Conservation (phyloP, 768 basidiomycete species). For the Lyophyllum atratum region DNA sequence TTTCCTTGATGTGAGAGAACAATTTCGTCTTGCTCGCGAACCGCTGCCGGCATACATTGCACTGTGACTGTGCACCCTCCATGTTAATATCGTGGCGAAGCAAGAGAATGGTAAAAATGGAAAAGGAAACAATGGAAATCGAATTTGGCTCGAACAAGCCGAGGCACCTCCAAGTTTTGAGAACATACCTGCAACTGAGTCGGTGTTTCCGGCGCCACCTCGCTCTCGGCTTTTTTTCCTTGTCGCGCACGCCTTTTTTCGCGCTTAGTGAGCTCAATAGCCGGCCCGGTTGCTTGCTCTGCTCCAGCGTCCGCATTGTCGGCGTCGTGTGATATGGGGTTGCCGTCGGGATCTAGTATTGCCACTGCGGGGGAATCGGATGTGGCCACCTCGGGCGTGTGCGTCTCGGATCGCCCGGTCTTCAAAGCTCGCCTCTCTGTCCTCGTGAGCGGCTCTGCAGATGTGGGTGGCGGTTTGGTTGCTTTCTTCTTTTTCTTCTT, state of each 20-base stretch:
- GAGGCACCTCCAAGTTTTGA: neutral
- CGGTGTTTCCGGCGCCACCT: constrained; percentile 20
- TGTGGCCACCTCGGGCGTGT: neutral
- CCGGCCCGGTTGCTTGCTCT: constrained; percentile 5
- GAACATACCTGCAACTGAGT: constrained; percentile 12
- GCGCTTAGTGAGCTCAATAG: constrained; percentile 56
- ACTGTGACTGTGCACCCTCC: constrained; percentile 38
- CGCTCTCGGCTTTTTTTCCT: constrained; percentile 61
- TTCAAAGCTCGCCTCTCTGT: constrained; percentile 18
- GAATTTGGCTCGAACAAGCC: neutral
- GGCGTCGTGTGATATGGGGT: neutral
- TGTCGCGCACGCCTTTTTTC: constrained; percentile 82
- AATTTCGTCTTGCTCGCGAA: constrained; percentile 75
- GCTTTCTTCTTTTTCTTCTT: constrained; percentile 15
- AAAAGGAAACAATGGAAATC: neutral
- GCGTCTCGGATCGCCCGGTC: constrained; percentile 5
- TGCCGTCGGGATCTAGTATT: neutral
- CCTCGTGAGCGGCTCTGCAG: constrained; percentile 13
- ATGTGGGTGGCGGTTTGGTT: neutral
- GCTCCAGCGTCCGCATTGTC: constrained; percentile 6
- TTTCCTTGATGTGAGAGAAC: constrained; percentile 70
- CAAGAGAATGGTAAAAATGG: neutral
- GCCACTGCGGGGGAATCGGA: neutral
- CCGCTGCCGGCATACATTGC: constrained; percentile 65
- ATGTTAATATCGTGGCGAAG: constrained; percentile 8